A percentile compares a stretch with the other conserved stretches of the same genome.
These are phyloP conservation scores for Pleurotus platypus DNA, from an alignment of 768 basidiomycete species.

Conservation along the genomic window DNA sequence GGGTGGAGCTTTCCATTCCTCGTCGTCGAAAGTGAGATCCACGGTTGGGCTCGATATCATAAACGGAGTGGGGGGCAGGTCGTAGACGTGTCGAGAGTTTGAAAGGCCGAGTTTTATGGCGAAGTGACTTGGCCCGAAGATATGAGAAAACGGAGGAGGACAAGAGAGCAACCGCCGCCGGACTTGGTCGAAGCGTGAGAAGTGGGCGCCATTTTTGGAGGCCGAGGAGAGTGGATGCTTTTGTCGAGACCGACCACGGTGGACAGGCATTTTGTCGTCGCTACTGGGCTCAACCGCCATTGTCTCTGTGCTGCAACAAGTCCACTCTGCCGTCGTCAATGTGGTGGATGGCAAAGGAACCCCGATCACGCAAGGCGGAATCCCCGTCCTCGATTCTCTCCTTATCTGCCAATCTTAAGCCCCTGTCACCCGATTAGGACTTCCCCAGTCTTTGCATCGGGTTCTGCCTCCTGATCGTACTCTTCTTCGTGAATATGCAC, in stretches of 20 bases:
- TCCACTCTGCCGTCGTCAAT: background rate
- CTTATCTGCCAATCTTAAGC: slow-evolving; percentile 6
- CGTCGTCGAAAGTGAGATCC: slow-evolving; percentile 65
- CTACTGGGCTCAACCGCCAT: background rate
- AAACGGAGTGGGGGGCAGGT: slow-evolving; percentile 21
- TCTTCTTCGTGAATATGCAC: too few relatives aligned
- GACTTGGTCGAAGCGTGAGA: slow-evolving; percentile 8
- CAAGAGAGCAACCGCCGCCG: slow-evolving; percentile 8
- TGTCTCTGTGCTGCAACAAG: background rate
- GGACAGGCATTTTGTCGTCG: background rate
- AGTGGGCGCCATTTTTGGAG: slow-evolving; percentile 1
- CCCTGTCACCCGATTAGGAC: slow-evolving; percentile 2
- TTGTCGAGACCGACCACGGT: slow-evolving; percentile 4
- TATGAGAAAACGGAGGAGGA: slow-evolving; percentile 8
- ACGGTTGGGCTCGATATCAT: slow-evolving; percentile 62
- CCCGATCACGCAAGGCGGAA: background rate
- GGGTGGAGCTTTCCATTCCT: slow-evolving; percentile 60
- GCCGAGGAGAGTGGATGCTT: background rate
- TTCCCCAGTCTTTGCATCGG: too few relatives aligned
- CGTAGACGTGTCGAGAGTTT: background rate
- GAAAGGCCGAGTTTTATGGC: background rate
- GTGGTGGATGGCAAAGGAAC: background rate
- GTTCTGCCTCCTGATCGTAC: too few relatives aligned
- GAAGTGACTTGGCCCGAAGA: background rate
- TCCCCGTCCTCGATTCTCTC: background rate